These are phyloP conservation scores for Fraxinus nigra DNA, from an alignment of 305 asterid species.

Conservation along the genomic window DNA sequence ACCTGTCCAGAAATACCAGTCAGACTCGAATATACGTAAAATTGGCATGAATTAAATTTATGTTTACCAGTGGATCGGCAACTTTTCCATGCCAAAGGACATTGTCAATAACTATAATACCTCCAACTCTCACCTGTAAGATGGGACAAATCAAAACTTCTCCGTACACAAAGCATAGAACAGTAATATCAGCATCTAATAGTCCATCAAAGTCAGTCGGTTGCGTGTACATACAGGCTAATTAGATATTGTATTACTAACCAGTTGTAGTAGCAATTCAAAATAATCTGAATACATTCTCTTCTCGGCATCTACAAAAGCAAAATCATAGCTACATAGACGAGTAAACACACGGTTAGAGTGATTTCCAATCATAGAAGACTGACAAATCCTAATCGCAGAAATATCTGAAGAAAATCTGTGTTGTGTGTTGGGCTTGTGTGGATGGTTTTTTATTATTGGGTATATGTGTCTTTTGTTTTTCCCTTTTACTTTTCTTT, in stretches of 20 bases:
- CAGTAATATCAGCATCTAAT: background rate
- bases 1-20: conserved; percentile 40
- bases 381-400: conserved; percentile 8
- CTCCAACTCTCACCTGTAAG: conserved; percentile 76
- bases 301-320: conserved; percentile 93
- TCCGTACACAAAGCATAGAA: background rate
- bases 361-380: background rate
- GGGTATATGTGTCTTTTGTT: background rate
- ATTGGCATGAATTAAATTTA: conserved; percentile 3
- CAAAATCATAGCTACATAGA: conserved; percentile 78
- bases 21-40: background rate
- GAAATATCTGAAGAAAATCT: background rate
- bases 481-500: background rate
- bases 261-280: conserved; percentile 84
- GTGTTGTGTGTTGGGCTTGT: background rate
- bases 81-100: conserved; percentile 97
- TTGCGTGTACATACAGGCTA: conserved; percentile 6
- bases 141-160: conserved; percentile 8
- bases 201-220: background rate
- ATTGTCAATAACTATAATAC: conserved; percentile 82
- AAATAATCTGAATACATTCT: conserved; percentile 80
- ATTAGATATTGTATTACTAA: conserved; percentile 29
- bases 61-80: conserved; percentile 61
- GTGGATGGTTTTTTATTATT: background rate
- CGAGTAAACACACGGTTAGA: conserved; percentile 19